These are phyloP conservation scores for Melanomma pulvis-pyrius DNA, from an alignment of 495 filamentous ascomycete species.

Conservation along the genomic window DNA sequence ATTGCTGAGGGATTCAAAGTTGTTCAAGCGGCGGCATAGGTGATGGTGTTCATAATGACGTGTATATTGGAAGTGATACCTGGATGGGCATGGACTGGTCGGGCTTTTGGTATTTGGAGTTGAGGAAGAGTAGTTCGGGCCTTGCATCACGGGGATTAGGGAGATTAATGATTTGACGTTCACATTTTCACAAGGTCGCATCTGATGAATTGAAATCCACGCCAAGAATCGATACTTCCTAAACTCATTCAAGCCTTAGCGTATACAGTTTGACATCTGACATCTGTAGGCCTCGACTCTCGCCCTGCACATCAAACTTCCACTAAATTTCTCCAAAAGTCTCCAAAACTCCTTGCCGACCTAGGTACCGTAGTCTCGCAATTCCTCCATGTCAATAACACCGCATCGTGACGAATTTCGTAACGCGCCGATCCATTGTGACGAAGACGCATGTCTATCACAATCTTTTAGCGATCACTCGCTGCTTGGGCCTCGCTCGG, in stretches of 20 bases:
- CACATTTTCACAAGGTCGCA: background rate
- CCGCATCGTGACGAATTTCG: background rate
- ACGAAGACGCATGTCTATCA: background rate
- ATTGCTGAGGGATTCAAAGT: constrained; percentile 84
- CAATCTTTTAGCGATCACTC: background rate
- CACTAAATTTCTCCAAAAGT: background rate
- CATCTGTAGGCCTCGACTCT: background rate
- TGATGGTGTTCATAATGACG: background rate
- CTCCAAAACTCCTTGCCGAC: background rate
- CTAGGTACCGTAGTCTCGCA: no score
- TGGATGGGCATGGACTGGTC: background rate
- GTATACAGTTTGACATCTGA: background rate
- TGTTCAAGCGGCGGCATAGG: constrained; percentile 57
- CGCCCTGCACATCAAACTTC: background rate
- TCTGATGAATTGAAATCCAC: background rate
- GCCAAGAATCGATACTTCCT: background rate
- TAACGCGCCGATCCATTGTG: background rate
- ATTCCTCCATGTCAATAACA: background rate
- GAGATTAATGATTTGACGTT: background rate
- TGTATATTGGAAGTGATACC: constrained; percentile 6
- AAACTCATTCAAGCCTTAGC: background rate
- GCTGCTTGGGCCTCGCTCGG: background rate
- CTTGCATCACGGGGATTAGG: background rate
- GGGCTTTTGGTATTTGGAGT: background rate
- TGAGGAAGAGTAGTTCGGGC: background rate